These are phyloP conservation scores for Melanopsichium pennsylvanicum DNA, from an alignment of 1,284 basidiomycete genomes.

Conservation along the genomic window DNA sequence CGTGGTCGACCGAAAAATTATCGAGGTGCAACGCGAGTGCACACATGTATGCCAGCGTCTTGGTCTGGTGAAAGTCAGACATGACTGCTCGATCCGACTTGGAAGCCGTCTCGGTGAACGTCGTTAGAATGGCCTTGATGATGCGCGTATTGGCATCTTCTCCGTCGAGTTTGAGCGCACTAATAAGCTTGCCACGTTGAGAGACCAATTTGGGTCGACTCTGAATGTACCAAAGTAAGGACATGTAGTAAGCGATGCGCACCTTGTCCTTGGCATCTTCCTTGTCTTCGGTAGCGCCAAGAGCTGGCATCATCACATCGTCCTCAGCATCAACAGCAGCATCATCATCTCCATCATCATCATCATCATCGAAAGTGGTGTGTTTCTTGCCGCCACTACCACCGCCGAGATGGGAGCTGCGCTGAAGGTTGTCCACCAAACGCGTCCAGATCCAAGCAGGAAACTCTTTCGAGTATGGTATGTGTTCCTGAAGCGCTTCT, in stretches of 20 bases:
- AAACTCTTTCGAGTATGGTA: slow-evolving; percentile 38
- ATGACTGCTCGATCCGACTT: slow-evolving; percentile 36
- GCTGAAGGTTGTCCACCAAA: slow-evolving; percentile 38
- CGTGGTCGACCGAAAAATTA: slow-evolving; percentile 54
- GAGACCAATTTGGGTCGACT: slow-evolving; percentile 35
- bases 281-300: slow-evolving; percentile 42
- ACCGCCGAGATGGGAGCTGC: slow-evolving; percentile 32
- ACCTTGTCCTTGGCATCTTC: slow-evolving; percentile 44
- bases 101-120: slow-evolving; percentile 33
- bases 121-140: slow-evolving; percentile 23
- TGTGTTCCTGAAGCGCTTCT: slow-evolving; percentile 26
- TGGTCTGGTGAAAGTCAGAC: slow-evolving; percentile 53
- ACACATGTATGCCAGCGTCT: slow-evolving; percentile 55
- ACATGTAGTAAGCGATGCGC: slow-evolving; percentile 45
- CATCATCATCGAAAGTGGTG: slow-evolving; percentile 32
- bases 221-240: slow-evolving; percentile 34
- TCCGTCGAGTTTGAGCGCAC: slow-evolving; percentile 33
- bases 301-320: slow-evolving; percentile 38
- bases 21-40: slow-evolving; percentile 61
- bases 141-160: slow-evolving; percentile 40
- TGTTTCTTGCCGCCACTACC: slow-evolving; percentile 20
- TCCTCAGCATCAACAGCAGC: slow-evolving; percentile 3
- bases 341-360: slow-evolving; percentile 10
- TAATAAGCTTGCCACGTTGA: slow-evolving; percentile 28
- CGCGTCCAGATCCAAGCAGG: slow-evolving; percentile 41